phyloP scores from a whole-genome alignment of 208 protist species.

The Phytomonas francai region DNA sequence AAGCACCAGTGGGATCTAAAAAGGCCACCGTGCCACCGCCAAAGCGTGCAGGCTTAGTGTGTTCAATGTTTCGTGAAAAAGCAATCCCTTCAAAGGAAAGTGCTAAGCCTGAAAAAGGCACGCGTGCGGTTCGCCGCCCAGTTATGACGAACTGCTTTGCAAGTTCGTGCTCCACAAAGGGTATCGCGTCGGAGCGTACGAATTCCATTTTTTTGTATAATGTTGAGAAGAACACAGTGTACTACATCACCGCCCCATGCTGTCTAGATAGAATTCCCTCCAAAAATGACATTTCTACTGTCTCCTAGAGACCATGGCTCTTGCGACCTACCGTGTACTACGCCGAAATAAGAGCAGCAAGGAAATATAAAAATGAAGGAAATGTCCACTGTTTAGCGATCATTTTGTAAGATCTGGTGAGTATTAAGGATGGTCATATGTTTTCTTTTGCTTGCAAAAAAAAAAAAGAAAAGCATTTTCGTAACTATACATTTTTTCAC shows the following conservation, averaged over 20 bases:
- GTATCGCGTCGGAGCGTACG: slow-evolving; percentile 12
- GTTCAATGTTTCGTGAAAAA: slow-evolving; percentile 6
- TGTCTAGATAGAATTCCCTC: not conserved
- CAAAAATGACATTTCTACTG: slow-evolving; percentile 7
- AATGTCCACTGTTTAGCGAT: not conserved
- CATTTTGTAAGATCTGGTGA: not conserved
- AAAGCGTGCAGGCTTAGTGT: not conserved
- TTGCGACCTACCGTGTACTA: not conserved
- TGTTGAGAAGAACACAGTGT: slow-evolving; percentile 41
- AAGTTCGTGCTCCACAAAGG: slow-evolving; percentile 35
- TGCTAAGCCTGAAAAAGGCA: not conserved
- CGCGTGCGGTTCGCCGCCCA: slow-evolving; percentile 11
- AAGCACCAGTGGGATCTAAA: not conserved
- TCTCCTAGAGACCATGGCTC: slow-evolving; percentile 22
- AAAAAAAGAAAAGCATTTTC: slow-evolving; percentile 8
- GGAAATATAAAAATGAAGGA: not conserved
- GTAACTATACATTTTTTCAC: not conserved
- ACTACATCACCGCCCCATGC: slow-evolving; percentile 21
- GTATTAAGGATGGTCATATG: not conserved
- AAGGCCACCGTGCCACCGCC: not conserved
- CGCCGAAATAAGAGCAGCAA: not conserved
- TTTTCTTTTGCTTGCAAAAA: not conserved
- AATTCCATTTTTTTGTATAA: slow-evolving; percentile 34
- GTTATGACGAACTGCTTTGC: slow-evolving; percentile 48
- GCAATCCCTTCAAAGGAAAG: not conserved